These are phyloP conservation scores for Protea cynaroides DNA, from an alignment of 164 flowering plant species.

Conservation along the genomic window DNA sequence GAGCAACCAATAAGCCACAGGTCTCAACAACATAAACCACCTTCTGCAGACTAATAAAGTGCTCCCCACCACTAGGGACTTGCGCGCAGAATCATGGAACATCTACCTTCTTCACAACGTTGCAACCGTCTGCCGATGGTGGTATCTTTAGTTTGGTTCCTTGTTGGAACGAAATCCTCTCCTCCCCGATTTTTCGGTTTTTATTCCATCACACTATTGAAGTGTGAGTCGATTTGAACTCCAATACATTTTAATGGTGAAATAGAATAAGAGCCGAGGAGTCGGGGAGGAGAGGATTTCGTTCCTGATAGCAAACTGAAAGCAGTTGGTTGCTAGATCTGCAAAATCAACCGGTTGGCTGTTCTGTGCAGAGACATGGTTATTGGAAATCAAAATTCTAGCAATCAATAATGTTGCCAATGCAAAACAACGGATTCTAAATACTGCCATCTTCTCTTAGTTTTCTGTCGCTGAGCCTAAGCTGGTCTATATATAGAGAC, in stretches of 20 bases:
- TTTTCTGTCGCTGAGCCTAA: background rate
- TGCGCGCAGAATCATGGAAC: conserved; percentile 15
- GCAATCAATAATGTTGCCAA: background rate
- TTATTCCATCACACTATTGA: too few relatives aligned
- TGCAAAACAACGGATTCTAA: too few relatives aligned
- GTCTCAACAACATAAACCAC: conserved; percentile 9
- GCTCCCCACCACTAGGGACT: conserved; percentile 9
- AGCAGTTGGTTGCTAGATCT: background rate
- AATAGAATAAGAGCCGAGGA: too few relatives aligned
- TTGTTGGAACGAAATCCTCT: too few relatives aligned
- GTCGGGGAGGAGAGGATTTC: conserved; percentile 7
- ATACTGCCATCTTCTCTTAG: background rate
- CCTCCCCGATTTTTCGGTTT: too few relatives aligned
- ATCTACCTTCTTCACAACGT: conserved; percentile 4
- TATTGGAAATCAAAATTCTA: background rate
- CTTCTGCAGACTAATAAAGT: conserved; percentile 14
- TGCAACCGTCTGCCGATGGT: conserved; percentile 16
- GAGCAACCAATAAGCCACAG: conserved; percentile 20
- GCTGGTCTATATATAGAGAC: too few relatives aligned
- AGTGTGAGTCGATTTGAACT: too few relatives aligned
- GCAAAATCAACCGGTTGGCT: background rate
- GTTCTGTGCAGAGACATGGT: background rate
- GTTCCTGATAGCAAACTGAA: conserved; percentile 8
- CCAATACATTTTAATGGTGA: too few relatives aligned
- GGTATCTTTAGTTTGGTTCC: too few relatives aligned